A percentile compares a stretch with the other conserved stretches of the same genome.
phyloP scores from a whole-genome alignment of 1,284 basidiomycete genomes.

The Anthracocystis walkeri region DNA sequence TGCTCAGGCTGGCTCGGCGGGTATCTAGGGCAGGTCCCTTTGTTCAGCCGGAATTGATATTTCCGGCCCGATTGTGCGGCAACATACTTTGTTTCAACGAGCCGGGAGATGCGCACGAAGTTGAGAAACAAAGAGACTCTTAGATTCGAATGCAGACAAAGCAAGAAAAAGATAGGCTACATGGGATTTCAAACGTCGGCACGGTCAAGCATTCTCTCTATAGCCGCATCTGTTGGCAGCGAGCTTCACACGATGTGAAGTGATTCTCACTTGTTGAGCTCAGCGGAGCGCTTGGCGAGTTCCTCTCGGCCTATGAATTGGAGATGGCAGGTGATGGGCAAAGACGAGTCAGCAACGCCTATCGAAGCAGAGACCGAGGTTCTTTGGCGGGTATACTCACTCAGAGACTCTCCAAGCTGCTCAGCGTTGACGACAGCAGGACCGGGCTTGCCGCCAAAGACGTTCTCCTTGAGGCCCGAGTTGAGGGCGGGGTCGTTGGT shows the following conservation, averaged over 20 bases:
- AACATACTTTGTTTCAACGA: background rate
- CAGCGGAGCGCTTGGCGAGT: slow-evolving; percentile 55
- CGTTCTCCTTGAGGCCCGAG: slow-evolving; percentile 31
- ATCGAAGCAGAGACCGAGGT: too few relatives aligned
- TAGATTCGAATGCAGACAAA: slow-evolving; percentile 8
- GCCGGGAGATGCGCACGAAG: background rate
- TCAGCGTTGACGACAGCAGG: slow-evolving; percentile 41
- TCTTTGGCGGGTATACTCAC: too few relatives aligned
- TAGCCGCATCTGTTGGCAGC: background rate
- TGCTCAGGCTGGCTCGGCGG: background rate
- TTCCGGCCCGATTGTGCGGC: background rate
- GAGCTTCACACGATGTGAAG: background rate
- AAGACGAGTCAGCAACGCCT: background rate
- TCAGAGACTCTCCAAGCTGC: slow-evolving; percentile 43
- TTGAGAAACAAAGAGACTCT: background rate
- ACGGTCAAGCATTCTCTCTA: background rate
- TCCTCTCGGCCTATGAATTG: slow-evolving; percentile 39
- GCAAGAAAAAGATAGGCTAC: slow-evolving; percentile 22
- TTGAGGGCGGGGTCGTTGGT: slow-evolving; percentile 51
- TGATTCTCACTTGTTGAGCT: slow-evolving; percentile 51
- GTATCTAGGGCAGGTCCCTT: background rate
- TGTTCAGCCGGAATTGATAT: slow-evolving; percentile 7
- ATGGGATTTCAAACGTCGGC: slow-evolving; percentile 3
- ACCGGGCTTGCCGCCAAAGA: slow-evolving; percentile 45
- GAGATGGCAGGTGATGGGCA: background rate